Evolutionary conservation across 1,284 basidiomycete species (phyloP).

Genomic region (Irpex rosettiformis): DNA sequence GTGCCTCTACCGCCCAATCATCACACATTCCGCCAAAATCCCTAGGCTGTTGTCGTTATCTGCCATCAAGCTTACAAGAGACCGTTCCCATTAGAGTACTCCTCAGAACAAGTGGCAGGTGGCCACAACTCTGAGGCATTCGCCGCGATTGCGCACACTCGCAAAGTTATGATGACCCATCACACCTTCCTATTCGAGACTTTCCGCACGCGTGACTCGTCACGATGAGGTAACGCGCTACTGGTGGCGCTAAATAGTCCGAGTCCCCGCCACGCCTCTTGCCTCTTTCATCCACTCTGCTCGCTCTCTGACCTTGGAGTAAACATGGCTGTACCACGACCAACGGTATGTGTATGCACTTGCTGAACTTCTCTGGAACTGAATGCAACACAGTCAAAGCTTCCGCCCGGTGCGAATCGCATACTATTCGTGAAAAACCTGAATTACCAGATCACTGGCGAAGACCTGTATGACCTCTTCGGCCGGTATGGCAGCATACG

Average conservation of each 20-base stretch:
- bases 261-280: background rate
- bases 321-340: slow-evolving; percentile 60
- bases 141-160: background rate
- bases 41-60: no score
- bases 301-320: slow-evolving; percentile 7
- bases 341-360: slow-evolving; percentile 45
- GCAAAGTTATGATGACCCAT: background rate
- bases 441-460: slow-evolving; percentile 92
- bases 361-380: slow-evolving; percentile 1
- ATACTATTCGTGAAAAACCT: slow-evolving; percentile 88
- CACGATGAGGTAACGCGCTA: background rate
- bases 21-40: no score
- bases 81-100: no score
- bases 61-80: no score
- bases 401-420: slow-evolving; percentile 81
- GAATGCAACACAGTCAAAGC: slow-evolving; percentile 55
- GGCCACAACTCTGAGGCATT: no score
- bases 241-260: no score
- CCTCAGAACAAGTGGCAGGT: no score
- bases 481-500: slow-evolving; percentile 97
- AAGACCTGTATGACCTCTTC: slow-evolving; percentile 96
- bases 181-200: slow-evolving; percentile 1
- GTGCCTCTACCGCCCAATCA: no score
- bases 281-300: background rate
- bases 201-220: background rate